These are phyloP conservation scores for Nakaseomyces nivariensis DNA, from an alignment of 1,139 yeast species.

Conservation along the genomic window DNA sequence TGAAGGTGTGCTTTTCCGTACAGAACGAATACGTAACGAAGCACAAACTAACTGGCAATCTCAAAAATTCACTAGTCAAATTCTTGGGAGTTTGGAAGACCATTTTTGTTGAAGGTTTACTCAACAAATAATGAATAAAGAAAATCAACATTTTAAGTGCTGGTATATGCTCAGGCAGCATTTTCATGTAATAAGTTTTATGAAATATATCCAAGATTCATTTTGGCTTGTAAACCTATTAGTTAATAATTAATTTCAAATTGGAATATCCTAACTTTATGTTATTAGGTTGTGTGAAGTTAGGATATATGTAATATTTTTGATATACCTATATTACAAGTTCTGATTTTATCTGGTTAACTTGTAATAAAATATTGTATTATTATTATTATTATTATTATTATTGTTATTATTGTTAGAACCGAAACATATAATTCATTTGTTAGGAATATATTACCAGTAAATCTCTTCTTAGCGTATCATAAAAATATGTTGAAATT, in stretches of 20 bases:
- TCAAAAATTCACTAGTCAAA: neutral
- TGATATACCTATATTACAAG: neutral
- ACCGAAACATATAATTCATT: neutral
- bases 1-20: too few relatives aligned
- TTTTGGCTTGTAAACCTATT: neutral
- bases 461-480: too few relatives aligned
- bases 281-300: neutral
- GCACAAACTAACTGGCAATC: too few relatives aligned
- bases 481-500: too few relatives aligned
- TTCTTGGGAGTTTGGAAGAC: neutral
- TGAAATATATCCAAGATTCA: neutral
- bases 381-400: neutral
- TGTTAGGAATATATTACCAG: neutral
- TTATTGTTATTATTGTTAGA: neutral
- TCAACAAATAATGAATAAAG: neutral
- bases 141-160: neutral
- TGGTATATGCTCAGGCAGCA: neutral
- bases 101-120: neutral
- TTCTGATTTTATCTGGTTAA: neutral
- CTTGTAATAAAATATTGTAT: neutral
- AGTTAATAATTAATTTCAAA: conserved; percentile 1
- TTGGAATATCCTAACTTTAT: neutral
- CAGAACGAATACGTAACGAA: neutral
- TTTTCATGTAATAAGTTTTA: neutral
- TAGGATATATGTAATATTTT: conserved; percentile 2